Evolutionary conservation across 345 rosid species (phyloP), one percentile per base, ranked within the genome.

Genomic region (Microthlaspi erraticum): DNA sequence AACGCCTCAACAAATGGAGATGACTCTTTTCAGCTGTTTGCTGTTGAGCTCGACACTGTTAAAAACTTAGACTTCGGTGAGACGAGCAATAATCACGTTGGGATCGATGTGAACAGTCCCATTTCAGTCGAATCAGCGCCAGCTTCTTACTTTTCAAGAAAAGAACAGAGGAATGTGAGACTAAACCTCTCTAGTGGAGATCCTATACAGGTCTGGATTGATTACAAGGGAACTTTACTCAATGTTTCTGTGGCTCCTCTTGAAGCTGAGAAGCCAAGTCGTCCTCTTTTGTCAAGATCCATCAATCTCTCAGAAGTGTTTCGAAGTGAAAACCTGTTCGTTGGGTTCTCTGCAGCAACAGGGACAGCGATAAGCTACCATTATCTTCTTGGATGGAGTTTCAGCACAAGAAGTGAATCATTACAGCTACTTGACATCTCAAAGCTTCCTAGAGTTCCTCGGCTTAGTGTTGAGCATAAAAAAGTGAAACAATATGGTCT

Each of bases 381-480:
- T 3, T 86, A 82, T 43, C 60, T 87, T 39, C 80, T 85, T 34
- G 88, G 96, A 3, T 89, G 96, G 91, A 90, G 90, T 66, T 87
- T 80, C 75, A 83, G 66, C 60, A 74, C 51, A 66, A 81, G 68
- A 23, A 84, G 75, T 3, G 70, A 71, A 60, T 71, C 71, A 31
- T 79, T 83, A 41, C 60, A 81, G 36, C 64, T 45, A 16, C 81
- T 91, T 10, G 66, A 71, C 19, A 44, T 82, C 11, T 74, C 87
- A 16, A 74, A 74, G 31, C 84, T 91, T 63, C 91, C 95, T 6
- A 43, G 1, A 10, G 82, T 85, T 78, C 89, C 89, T 13, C 70
- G n/a, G 7, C 77, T 11, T 5, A 76, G 43, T 38, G 78, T 60
- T 58, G 43, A 75, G 66, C 82, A 73, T 36, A 73, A 68, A 2